Base-by-base conservation (phyloP, 2,329 filamentous ascomycete genomes). In the Aureobasidium zeae region DNA sequence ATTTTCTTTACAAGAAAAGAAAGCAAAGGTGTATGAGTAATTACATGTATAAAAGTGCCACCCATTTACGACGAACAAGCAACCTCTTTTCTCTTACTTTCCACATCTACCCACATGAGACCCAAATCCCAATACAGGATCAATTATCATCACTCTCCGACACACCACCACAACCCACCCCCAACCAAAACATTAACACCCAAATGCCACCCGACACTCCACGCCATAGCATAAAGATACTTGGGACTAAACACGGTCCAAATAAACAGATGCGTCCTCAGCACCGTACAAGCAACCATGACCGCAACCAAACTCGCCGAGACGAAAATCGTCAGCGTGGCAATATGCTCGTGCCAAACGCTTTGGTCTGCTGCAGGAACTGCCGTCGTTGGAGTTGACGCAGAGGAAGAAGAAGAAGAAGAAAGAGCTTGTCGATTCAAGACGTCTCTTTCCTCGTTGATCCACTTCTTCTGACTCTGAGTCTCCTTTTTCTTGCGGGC, bases 181-280 rank as follows among this genome's bases (percentile, higher is more conserved):
- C 37, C 45, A 16, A 47, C 3, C 8, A 30, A 67, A 24, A 88
- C 54, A 60, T 89, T 87, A 31, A 89, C 69, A 26, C 74, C 58
- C 48, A 88, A 59, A 73, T 98, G 89, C 67, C 88, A 86, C 6
- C 77, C 84, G 33, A 89, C 57, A 49, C 76, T 79, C 93, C 91
- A 98, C 11, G 83, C 86, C 71, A 91, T 82, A 51, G 79, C 84
- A 61, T 94, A 98, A 52, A 98, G 66, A 62, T 88, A 96, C 63
- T 96, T 98, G 0, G 91, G 91, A 51, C 86, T 94, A 63, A 98
- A 98, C 9, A 98, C 91, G 1, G 89, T 96, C 91, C 91, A 98
- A 49, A 98, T 88, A 60, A 98, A 98, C 46, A 98, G 63, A 69
- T 98, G 91, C 21, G 85, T 86, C 52, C 89, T 71, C 57, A 98